Evolutionary conservation across 352 stramenopile genomes (phyloP).

Genomic region (Pseudoperonospora humuli): DNA sequence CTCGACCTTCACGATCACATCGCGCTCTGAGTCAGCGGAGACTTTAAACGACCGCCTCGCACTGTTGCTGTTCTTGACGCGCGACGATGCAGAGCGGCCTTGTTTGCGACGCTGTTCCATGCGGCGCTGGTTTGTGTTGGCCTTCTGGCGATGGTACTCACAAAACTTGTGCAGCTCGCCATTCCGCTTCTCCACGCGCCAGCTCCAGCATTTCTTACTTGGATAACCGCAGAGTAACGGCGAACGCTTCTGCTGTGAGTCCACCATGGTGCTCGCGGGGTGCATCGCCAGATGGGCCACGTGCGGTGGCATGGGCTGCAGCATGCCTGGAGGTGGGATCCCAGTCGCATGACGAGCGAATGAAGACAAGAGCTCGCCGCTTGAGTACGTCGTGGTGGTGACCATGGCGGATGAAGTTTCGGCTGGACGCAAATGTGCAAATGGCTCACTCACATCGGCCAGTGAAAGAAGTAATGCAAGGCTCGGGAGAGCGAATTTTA

Average conservation of each 20-base stretch:
- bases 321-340: background rate
- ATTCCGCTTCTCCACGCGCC: constrained; percentile 73
- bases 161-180: constrained; percentile 82
- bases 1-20: constrained; percentile 25
- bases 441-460: constrained; percentile 8
- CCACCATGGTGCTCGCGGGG: background rate
- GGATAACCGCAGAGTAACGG: constrained; percentile 60
- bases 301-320: constrained; percentile 18
- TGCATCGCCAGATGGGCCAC: constrained; percentile 14
- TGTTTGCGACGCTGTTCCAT: constrained; percentile 79
- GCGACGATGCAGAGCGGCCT: constrained; percentile 24
- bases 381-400: constrained; percentile 23
- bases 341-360: constrained; percentile 15
- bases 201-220: constrained; percentile 81
- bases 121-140: constrained; percentile 77
- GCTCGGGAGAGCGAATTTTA: constrained; percentile 7
- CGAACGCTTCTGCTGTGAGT: constrained; percentile 35
- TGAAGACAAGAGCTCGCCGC: constrained; percentile 22
- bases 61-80: constrained; percentile 13
- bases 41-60: constrained; percentile 20
- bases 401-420: constrained; percentile 16
- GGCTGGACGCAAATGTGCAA: constrained; percentile 25
- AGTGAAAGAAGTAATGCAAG: constrained; percentile 4
- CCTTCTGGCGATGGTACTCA: constrained; percentile 79
- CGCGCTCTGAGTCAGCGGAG: constrained; percentile 11